phyloP scores from a whole-genome alignment of 495 filamentous ascomycete genomes.

The Neurospora sp. region DNA sequence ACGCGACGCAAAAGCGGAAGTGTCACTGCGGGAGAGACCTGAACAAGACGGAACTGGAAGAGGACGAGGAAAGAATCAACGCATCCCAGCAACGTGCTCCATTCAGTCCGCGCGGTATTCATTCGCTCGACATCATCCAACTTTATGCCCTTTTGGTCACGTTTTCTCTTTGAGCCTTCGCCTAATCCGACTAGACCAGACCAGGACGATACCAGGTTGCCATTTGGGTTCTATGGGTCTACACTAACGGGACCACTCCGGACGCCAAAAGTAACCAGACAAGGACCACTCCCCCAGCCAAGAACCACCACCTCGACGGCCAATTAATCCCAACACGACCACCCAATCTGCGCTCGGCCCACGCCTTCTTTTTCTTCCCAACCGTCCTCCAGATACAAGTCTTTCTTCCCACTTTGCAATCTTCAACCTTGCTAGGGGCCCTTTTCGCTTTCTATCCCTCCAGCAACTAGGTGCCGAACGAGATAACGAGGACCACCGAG shows the following conservation, averaged over 20 bases:
- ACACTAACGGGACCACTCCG: background rate
- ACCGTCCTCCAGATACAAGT: background rate
- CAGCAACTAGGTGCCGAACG: background rate
- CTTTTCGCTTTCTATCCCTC: background rate
- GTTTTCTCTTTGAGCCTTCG: background rate
- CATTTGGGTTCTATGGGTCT: background rate
- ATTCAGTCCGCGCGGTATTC: background rate
- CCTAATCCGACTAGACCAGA: background rate
- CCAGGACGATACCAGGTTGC: background rate
- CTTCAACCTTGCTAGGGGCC: background rate
- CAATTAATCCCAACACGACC: background rate
- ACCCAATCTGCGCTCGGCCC: background rate
- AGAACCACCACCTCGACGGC: background rate
- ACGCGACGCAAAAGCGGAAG: background rate
- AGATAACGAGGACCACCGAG: background rate
- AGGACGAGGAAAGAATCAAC: background rate
- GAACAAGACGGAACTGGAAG: background rate
- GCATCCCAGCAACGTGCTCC: background rate
- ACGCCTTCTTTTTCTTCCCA: background rate
- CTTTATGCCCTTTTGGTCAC: background rate
- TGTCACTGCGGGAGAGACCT: background rate
- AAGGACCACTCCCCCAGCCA: background rate
- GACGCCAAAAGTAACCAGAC: background rate
- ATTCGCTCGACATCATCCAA: background rate
- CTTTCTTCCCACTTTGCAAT: background rate